phyloP scores from a whole-genome alignment of 2,329 filamentous ascomycete species.

The Pseudogymnoascus sp. region DNA sequence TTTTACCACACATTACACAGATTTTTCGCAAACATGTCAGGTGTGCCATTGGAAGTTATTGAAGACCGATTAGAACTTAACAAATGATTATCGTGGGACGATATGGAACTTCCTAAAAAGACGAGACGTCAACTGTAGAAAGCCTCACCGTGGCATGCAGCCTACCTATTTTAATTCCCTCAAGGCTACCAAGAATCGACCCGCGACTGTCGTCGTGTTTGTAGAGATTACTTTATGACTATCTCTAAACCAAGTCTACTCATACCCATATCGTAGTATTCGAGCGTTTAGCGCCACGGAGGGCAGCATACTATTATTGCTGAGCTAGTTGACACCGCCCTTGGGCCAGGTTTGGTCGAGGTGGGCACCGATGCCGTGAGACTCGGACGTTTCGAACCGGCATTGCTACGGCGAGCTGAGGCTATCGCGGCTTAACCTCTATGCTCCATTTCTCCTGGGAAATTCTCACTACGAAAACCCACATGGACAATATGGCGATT shows the following conservation, averaged over 20 bases:
- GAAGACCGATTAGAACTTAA: background rate
- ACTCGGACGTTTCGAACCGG: background rate
- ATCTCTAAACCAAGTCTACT: background rate
- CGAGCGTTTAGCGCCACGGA: background rate
- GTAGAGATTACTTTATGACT: background rate
- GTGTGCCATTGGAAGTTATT: no score
- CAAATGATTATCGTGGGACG: background rate
- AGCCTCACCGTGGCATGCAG: no score
- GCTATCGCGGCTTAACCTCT: conserved; percentile 20
- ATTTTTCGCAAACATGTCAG: no score
- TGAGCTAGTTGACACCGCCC: no score
- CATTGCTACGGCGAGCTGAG: conserved; percentile 9
- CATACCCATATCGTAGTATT: background rate
- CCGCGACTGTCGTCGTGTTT: background rate
- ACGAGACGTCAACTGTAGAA: background rate
- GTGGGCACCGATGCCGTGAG: background rate
- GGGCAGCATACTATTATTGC: no score
- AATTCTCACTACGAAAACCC: conserved; percentile 21
- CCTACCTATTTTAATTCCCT: no score
- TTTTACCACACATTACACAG: no score
- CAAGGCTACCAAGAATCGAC: background rate
- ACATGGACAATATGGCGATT: conserved; percentile 21
- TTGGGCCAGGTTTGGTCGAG: background rate
- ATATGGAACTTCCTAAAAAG: background rate
- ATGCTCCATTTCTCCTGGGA: conserved; percentile 19